Evolutionary conservation across 106 monocot genomes (phyloP), one percentile per base, ranked within the genome.

Genomic region (Posidonia australis): DNA sequence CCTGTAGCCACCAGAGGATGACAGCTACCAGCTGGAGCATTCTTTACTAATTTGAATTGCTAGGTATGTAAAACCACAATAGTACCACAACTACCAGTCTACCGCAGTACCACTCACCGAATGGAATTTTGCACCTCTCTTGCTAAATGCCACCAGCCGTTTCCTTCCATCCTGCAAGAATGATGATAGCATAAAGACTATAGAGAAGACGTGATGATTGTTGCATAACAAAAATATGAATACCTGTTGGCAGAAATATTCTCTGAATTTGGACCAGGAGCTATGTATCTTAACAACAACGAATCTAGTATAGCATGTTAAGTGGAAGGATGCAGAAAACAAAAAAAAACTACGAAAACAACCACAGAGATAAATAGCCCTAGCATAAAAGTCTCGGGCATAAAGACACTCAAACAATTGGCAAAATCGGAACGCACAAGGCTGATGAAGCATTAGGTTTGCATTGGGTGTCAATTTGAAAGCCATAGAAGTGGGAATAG

Each of bases 181-280:
- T 10, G 10, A 13, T 9, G 41, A 63, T 9, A 21, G 11, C 17
- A 32, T 60, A n/a, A 60, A 60, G 30, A 13, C 9, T 3, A 30
- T 24, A 45, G 21, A 36, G 36, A 36, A 36, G 60, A 32, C 12
- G 9, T 21, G 3, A 13, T 22, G 17, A 18, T 0, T 23, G 1
- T 45, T 20, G 16, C 21, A 44, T 44, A 65, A 2, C 20, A 28
- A 65, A 27, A 65, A 48, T 47, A 17, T 21, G n/a, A 47, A 26
- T 28, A 65, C 65, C 65, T 65, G 65, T 9, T 49, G 44, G 16
- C 22, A 27, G 46, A 65, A 65, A 48, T 65, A 65, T 0, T 65
- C 65, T 48, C 65, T 65, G 47, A 65, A 65, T 26, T 65, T 46
- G 10, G 48, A 47, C 65, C 65, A 65, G 44, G 48, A 65, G 23